These are phyloP conservation scores for Leccinum imitatum DNA, from an alignment of 768 basidiomycete genomes.

Conservation along the genomic window DNA sequence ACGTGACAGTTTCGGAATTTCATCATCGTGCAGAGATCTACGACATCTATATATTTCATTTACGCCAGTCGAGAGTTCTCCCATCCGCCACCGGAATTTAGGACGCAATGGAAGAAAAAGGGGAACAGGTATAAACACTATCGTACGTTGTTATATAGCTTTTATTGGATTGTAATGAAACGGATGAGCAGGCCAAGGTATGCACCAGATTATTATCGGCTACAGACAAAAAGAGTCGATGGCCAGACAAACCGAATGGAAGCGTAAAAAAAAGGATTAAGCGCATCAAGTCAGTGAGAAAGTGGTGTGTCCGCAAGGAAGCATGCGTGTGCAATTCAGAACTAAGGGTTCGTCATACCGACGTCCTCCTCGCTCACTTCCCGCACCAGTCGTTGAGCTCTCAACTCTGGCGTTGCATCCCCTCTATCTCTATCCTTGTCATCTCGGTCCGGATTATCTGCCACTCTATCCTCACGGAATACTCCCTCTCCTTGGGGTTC, in stretches of 20 bases:
- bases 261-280: background rate
- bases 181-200: conserved; percentile 22
- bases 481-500: conserved; percentile 34
- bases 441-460: conserved; percentile 17
- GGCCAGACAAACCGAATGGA: conserved; percentile 14
- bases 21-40: conserved; percentile 3
- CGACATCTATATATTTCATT: conserved; percentile 8
- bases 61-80: background rate
- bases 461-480: conserved; percentile 20
- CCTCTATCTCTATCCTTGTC: conserved; percentile 31
- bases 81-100: background rate
- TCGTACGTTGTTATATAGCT: conserved; percentile 22
- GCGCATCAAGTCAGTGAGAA: conserved; percentile 1
- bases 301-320: background rate
- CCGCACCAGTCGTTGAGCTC: conserved; percentile 29
- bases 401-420: conserved; percentile 33
- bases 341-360: conserved; percentile 32
- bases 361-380: conserved; percentile 34
- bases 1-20: background rate
- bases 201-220: conserved; percentile 26
- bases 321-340: background rate
- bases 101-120: background rate
- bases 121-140: conserved; percentile 32
- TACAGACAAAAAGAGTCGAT: conserved; percentile 16
- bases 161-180: conserved; percentile 13